Evolutionary conservation across 495 filamentous ascomycete species (phyloP).

Genomic region (Penicillium lagena): DNA sequence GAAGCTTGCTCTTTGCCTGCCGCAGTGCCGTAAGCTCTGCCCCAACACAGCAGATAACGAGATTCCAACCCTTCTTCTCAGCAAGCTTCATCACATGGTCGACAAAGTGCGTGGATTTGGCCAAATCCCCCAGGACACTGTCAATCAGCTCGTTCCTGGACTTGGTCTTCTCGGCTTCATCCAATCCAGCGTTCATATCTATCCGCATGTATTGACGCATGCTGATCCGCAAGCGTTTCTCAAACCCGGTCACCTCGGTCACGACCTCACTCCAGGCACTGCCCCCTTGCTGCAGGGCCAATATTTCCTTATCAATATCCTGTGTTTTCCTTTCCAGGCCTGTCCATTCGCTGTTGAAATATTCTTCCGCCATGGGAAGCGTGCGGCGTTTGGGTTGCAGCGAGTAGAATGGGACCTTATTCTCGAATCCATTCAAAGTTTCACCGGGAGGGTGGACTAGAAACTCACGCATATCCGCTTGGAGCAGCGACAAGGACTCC

Average conservation of each 20-base stretch:
- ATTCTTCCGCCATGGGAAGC: constrained; percentile 67
- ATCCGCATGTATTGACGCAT: constrained; percentile 39
- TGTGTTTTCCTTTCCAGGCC: constrained; percentile 50
- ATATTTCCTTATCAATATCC: constrained; percentile 59
- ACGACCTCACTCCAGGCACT: constrained; percentile 71
- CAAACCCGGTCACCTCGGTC: constrained; percentile 59
- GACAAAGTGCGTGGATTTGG: constrained; percentile 31
- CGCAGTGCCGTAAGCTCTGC: constrained; percentile 81
- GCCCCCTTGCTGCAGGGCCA: constrained; percentile 78
- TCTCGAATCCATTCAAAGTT: constrained; percentile 28
- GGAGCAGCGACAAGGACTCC: constrained; percentile 46
- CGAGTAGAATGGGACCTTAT: constrained; percentile 35
- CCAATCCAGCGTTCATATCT: constrained; percentile 10
- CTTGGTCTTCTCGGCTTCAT: constrained; percentile 6
- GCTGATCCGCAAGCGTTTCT: constrained; percentile 51
- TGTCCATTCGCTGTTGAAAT: constrained; percentile 63
- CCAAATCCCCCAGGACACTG: constrained; percentile 37
- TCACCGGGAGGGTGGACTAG: constrained; percentile 35
- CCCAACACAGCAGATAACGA: constrained; percentile 81
- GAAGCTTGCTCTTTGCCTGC: constrained; percentile 61
- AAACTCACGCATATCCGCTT: constrained; percentile 42
- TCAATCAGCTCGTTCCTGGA: constrained; percentile 22
- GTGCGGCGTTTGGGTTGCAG: constrained; percentile 66
- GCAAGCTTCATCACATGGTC: constrained; percentile 31
- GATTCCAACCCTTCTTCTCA: constrained; percentile 66